phyloP scores from a whole-genome alignment of 164 flowering plant species.

The Stephania cephalantha region DNA sequence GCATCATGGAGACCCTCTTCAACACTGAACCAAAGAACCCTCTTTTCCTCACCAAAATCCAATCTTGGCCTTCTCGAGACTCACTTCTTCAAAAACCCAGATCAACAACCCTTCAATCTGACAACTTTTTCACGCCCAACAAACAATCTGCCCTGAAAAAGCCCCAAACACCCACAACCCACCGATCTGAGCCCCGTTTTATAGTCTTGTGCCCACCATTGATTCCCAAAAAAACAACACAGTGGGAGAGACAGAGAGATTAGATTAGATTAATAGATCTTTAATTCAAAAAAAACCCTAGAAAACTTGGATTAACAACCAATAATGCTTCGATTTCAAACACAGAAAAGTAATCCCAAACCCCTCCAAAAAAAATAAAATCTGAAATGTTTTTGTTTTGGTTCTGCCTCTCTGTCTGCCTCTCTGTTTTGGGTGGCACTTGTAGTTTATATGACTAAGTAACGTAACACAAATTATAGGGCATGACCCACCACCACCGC shows the following conservation, averaged over 20 bases:
- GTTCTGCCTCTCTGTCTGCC: conserved; percentile 1
- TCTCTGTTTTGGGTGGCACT: not conserved
- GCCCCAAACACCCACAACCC: not conserved
- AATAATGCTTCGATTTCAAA: not conserved
- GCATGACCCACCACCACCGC: too few species aligned
- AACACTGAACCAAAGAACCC: too few species aligned
- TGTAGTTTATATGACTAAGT: not conserved
- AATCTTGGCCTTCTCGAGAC: not conserved
- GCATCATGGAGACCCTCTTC: conserved; percentile 20
- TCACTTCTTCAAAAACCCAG: not conserved
- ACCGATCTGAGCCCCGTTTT: not conserved
- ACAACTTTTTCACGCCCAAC: conserved; percentile 3
- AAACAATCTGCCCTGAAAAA: not conserved
- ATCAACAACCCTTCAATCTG: conserved; percentile 20
- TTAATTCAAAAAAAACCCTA: conserved; percentile 1
- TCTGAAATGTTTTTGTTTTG: not conserved
- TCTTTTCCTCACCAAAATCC: not conserved
- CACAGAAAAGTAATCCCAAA: not conserved
- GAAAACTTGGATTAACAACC: not conserved
- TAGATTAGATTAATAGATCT: not conserved
- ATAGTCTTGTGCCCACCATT: not conserved
- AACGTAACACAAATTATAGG: not conserved
- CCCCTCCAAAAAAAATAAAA: not conserved
- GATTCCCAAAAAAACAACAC: not conserved
- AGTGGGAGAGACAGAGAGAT: not conserved